Conservation (phyloP, 768 basidiomycete genomes). For the Pisolithus sp. region DNA sequence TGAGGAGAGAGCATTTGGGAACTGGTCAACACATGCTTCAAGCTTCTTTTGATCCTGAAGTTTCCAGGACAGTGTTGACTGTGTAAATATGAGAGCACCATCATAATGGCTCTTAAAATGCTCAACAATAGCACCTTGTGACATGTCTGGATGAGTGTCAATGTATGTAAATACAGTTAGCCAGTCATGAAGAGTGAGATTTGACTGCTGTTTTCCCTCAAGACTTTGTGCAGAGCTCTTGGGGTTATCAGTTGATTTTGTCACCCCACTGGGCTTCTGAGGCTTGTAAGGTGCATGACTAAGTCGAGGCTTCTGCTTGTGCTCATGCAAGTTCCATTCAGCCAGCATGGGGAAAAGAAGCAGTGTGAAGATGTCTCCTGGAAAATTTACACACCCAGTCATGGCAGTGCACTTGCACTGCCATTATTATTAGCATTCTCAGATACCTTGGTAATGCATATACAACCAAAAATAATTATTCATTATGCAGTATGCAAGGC, state of each 20-base stretch:
- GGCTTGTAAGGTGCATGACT: background rate
- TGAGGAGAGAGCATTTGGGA: slow-evolving; percentile 23
- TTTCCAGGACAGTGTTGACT: background rate
- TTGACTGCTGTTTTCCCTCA: background rate
- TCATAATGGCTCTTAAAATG: background rate
- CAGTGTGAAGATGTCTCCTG: background rate
- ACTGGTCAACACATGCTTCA: slow-evolving; percentile 2
- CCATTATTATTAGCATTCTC: too few species aligned
- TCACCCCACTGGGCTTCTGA: background rate
- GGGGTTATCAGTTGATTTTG: background rate
- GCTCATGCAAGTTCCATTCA: background rate
- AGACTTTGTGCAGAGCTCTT: background rate
- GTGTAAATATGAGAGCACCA: slow-evolving; percentile 3
- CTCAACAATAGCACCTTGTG: slow-evolving; percentile 2
- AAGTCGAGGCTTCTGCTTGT: background rate
- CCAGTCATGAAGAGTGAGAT: slow-evolving; percentile 7
- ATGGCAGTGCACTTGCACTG: background rate
- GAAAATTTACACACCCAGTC: background rate
- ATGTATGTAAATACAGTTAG: slow-evolving; percentile 1
- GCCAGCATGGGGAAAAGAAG: background rate
- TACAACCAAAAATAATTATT: background rate
- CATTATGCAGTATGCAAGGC: slow-evolving; percentile 3
- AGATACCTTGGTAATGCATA: slow-evolving; percentile 2
- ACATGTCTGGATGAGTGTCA: background rate
- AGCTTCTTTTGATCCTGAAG: background rate